Evolutionary conservation across 73 alveolate genomes (phyloP).

Genomic region (Diophrys appendiculata): DNA sequence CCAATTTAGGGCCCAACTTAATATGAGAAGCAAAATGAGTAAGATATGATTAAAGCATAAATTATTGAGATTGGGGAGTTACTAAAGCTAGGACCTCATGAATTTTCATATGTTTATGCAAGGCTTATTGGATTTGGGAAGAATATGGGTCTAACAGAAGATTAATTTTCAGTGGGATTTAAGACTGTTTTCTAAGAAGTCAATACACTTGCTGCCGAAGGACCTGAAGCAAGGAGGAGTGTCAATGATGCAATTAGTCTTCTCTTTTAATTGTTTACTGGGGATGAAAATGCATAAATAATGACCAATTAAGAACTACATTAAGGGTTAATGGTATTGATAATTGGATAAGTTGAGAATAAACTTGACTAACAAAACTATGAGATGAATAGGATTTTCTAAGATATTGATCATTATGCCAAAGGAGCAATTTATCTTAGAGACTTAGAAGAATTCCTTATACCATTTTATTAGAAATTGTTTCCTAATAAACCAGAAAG

Average conservation of each 20-base stretch:
- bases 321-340: not conserved
- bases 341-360: not conserved
- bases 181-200: not conserved
- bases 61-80: not conserved
- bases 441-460: constrained; percentile 12
- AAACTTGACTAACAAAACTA: not conserved
- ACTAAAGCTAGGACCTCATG: not conserved
- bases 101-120: not conserved
- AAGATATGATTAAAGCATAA: no score
- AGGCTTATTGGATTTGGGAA: not conserved
- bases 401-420: constrained; percentile 1
- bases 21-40: no score
- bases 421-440: constrained; percentile 6
- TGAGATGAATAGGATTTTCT: not conserved
- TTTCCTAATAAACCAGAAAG: not conserved
- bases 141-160: not conserved
- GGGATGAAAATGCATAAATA: not conserved
- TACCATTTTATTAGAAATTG: constrained; percentile 1
- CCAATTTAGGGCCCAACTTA: no score
- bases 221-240: not conserved
- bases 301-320: not conserved
- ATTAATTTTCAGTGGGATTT: not conserved
- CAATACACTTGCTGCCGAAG: not conserved
- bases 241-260: not conserved
- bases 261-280: not conserved